phyloP scores from a whole-genome alignment of 2,329 filamentous ascomycete species.

The Colletotrichum acutatum region DNA sequence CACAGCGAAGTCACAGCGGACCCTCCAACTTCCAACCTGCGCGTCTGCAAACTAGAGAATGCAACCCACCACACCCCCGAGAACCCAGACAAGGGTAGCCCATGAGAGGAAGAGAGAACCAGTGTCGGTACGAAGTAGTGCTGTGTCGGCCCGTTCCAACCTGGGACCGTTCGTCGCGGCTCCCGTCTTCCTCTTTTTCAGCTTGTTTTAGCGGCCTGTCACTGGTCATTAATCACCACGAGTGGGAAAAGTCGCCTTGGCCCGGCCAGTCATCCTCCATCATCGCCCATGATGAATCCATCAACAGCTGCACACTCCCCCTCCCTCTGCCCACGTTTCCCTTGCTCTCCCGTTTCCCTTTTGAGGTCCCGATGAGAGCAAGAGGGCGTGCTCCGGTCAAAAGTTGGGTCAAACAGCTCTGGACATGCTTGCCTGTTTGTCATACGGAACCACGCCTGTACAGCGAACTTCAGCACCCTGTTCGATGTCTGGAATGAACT shows the following conservation, averaged over 20 bases:
- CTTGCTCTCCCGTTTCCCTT: not conserved
- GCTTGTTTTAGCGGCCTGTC: not conserved
- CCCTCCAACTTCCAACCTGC: not conserved
- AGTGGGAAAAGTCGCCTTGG: not conserved
- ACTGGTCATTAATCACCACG: not conserved
- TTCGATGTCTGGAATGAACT: slow-evolving; percentile 6
- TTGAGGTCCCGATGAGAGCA: not conserved
- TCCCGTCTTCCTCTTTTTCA: not conserved
- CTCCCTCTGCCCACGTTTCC: slow-evolving; percentile 3
- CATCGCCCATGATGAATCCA: not conserved
- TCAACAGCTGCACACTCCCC: slow-evolving; percentile 20
- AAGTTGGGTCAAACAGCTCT: not conserved
- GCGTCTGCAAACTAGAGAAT: not conserved
- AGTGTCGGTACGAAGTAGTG: not conserved
- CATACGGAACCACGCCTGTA: not conserved
- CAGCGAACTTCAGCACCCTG: not conserved
- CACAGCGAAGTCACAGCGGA: not conserved
- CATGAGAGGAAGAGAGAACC: not conserved
- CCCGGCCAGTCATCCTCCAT: not conserved
- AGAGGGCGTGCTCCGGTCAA: not conserved
- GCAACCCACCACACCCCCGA: not conserved
- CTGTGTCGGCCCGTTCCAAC: slow-evolving; percentile 21
- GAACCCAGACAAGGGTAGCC: not conserved
- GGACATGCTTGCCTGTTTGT: not conserved
- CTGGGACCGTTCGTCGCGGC: slow-evolving; percentile 4